phyloP scores from a whole-genome alignment of 495 filamentous ascomycete species.

The Sporormia fimetaria region DNA sequence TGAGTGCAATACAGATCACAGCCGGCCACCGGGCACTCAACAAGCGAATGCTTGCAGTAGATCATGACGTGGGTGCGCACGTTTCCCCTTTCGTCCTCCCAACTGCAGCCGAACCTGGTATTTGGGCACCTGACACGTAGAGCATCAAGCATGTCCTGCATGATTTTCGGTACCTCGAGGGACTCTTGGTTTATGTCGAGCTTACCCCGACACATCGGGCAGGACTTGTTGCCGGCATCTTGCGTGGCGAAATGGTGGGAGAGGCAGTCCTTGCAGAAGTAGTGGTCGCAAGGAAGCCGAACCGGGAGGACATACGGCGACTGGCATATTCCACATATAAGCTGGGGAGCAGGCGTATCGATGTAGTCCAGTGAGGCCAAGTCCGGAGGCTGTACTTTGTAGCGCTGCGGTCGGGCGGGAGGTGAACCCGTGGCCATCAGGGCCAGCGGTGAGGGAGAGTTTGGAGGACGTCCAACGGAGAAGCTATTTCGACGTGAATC shows the following conservation, averaged over 20 bases:
- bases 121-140: slow-evolving; percentile 64
- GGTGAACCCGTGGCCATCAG: no score
- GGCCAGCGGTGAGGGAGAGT: no score
- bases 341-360: slow-evolving; percentile 55
- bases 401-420: slow-evolving; percentile 23
- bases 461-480: no score
- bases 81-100: slow-evolving; percentile 51
- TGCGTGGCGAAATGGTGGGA: slow-evolving; percentile 56
- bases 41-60: slow-evolving; percentile 56
- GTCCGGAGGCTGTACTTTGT: neutral
- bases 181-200: slow-evolving; percentile 14
- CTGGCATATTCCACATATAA: slow-evolving; percentile 76
- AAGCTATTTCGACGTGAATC: no score
- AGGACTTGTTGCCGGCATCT: slow-evolving; percentile 17
- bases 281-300: slow-evolving; percentile 61
- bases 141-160: slow-evolving; percentile 61
- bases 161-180: slow-evolving; percentile 38
- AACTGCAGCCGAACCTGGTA: slow-evolving; percentile 47
- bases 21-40: slow-evolving; percentile 46
- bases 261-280: slow-evolving; percentile 59
- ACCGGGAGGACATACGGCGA: slow-evolving; percentile 60
- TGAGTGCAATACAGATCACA: slow-evolving; percentile 37
- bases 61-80: slow-evolving; percentile 63
- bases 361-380: slow-evolving; percentile 50
- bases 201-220: slow-evolving; percentile 33